Percentiles rank a stretch among this genome's conserved stretches.
Evolutionary conservation across 352 stramenopile genomes (phyloP).

Genomic region (Phytophthora citrophthora): DNA sequence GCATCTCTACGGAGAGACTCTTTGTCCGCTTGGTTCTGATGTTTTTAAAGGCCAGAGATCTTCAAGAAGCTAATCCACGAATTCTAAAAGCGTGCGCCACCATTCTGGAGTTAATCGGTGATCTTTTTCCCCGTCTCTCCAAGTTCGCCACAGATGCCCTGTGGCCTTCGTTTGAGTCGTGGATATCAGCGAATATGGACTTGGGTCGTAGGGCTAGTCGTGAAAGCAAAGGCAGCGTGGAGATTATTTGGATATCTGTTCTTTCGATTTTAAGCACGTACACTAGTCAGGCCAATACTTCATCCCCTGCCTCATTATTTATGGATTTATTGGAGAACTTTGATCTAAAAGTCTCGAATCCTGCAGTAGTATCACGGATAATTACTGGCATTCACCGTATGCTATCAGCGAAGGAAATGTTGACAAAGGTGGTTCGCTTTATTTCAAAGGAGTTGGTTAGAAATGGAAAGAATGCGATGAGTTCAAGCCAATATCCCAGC

Average conservation of each 20-base stretch:
- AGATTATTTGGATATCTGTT: constrained; percentile 32
- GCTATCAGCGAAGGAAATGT: constrained; percentile 29
- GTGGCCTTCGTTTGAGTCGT: constrained; percentile 46
- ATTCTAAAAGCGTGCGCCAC: constrained; percentile 22
- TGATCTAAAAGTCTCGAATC: constrained; percentile 20
- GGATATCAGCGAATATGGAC: constrained; percentile 31
- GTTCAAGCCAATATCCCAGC: constrained; percentile 14
- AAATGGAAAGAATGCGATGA: constrained; percentile 1
- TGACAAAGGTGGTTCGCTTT: constrained; percentile 32
- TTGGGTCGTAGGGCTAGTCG: constrained; percentile 1
- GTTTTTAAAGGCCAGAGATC: constrained; percentile 39
- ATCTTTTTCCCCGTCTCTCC: constrained; percentile 28
- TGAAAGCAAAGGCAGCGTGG: constrained; percentile 16
- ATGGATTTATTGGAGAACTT: constrained; percentile 33
- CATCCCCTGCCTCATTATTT: constrained; percentile 28
- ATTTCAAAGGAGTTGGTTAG: constrained; percentile 31
- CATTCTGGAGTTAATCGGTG: constrained; percentile 38
- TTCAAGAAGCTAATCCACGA: constrained; percentile 18
- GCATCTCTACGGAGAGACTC: constrained; percentile 29
- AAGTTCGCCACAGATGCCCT: constrained; percentile 41
- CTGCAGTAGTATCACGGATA: constrained; percentile 21
- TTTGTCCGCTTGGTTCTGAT: constrained; percentile 43
- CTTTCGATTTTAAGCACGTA: constrained; percentile 39
- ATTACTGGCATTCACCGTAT: constrained; percentile 33
- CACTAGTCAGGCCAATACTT: constrained; percentile 26